These are phyloP conservation scores for Apiospora rasikravindrae DNA, from an alignment of 2,329 filamentous ascomycete genomes.

Conservation along the genomic window DNA sequence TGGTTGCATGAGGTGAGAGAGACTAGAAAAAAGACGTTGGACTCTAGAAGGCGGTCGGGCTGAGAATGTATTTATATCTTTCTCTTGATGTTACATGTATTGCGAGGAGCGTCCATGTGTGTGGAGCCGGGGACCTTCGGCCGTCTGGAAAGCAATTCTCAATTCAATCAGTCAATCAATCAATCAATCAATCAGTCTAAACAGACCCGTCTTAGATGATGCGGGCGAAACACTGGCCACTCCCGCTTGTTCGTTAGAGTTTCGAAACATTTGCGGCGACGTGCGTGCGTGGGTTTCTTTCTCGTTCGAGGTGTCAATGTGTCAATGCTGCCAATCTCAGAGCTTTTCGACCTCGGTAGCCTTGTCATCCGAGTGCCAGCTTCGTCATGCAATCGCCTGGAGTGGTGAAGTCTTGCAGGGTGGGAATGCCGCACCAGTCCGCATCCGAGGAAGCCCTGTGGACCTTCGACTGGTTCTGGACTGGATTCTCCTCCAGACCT, in stretches of 20 bases:
- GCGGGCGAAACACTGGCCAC: conserved; percentile 9
- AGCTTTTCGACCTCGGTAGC: background rate
- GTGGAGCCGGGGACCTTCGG: background rate
- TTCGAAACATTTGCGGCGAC: conserved; percentile 9
- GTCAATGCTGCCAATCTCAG: background rate
- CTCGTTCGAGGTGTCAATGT: background rate
- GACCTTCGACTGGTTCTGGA: background rate
- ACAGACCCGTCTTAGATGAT: background rate
- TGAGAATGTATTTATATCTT: background rate
- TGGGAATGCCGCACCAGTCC: conserved; percentile 12
- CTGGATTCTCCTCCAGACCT: background rate
- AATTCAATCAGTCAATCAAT: background rate
- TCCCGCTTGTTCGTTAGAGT: conserved; percentile 9
- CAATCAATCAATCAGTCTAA: background rate
- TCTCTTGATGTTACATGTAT: background rate
- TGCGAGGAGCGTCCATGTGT: background rate
- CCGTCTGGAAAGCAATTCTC: background rate
- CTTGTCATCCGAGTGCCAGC: background rate
- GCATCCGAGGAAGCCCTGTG: background rate
- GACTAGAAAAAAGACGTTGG: background rate
- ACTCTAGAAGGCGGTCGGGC: background rate
- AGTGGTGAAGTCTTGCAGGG: background rate
- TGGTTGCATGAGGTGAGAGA: conserved; percentile 6
- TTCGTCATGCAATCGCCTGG: background rate
- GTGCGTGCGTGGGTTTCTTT: conserved; percentile 1